These are phyloP conservation scores for Bonnemaisonia californica DNA, from an alignment of 31 red algal genomes.

Conservation along the genomic window DNA sequence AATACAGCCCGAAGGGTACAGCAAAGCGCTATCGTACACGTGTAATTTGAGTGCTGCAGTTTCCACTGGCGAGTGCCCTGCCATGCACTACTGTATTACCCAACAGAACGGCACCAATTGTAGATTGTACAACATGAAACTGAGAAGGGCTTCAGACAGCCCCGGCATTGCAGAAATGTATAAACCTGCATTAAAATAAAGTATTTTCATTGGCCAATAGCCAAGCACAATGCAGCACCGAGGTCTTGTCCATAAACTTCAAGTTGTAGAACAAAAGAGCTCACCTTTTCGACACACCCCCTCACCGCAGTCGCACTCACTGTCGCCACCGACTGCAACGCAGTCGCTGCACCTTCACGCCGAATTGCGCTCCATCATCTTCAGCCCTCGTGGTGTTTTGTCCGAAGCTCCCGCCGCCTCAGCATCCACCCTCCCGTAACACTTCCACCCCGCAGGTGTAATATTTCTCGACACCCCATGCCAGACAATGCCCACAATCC, in stretches of 20 bases:
- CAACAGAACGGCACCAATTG: no score
- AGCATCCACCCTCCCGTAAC: not conserved
- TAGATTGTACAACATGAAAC: no score
- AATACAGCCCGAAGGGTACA: no score
- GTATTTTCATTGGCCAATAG: slow-evolving; percentile 8
- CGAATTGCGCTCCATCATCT: no score
- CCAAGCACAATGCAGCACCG: not conserved
- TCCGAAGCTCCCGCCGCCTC: not conserved
- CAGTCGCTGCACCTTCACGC: no score
- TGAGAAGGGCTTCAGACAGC: not conserved
- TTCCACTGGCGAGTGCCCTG: no score
- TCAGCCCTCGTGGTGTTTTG: not conserved
- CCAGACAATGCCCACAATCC: not conserved
- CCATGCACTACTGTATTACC: no score
- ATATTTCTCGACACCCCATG: not conserved
- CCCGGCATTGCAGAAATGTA: not conserved
- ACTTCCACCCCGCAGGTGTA: not conserved
- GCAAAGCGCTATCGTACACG: no score
- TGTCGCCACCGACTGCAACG: no score
- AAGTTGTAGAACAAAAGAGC: not conserved
- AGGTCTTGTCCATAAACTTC: not conserved
- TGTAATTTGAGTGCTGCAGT: no score
- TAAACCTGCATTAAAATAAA: not conserved
- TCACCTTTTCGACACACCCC: no score
- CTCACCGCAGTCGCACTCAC: no score